Evolutionary conservation across 2,329 filamentous ascomycete species (phyloP).

Genomic region (Colletotrichum melonis): DNA sequence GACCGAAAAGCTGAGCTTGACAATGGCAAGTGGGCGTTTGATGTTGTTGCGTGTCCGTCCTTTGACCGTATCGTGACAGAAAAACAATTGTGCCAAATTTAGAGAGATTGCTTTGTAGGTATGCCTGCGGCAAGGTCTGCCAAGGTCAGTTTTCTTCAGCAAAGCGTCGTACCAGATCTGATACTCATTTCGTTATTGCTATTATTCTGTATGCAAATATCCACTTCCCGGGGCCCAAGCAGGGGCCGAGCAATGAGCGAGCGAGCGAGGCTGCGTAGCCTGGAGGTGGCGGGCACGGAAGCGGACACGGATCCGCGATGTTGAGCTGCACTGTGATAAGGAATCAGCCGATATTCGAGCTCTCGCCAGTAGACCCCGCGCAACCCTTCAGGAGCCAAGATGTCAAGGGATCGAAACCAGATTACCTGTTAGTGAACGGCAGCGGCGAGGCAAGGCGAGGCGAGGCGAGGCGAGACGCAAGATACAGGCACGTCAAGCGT

Average conservation of each 20-base stretch:
- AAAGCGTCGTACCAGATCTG: constrained; percentile 28
- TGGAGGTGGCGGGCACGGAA: not conserved
- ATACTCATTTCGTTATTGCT: constrained; percentile 10
- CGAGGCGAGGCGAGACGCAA: constrained; percentile 17
- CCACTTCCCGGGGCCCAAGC: not conserved
- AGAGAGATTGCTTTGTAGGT: not conserved
- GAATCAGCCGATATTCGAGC: constrained; percentile 14
- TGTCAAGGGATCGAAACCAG: constrained; percentile 30
- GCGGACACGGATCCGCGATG: not conserved
- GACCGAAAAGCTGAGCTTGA: not conserved
- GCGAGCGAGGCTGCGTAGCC: constrained; percentile 1
- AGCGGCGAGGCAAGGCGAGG: constrained; percentile 2
- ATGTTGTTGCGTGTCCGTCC: not conserved
- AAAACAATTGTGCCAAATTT: not conserved
- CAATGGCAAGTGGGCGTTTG: not conserved
- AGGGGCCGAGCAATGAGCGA: not conserved
- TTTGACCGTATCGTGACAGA: not conserved
- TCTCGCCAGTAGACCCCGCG: constrained; percentile 18
- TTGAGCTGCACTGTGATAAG: constrained; percentile 19
- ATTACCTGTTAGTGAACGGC: not conserved
- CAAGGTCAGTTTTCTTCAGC: constrained; percentile 31
- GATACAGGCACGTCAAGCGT: constrained; percentile 26
- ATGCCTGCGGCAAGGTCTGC: constrained; percentile 6
- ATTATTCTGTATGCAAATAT: constrained; percentile 20
- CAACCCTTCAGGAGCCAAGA: constrained; percentile 16